These are phyloP conservation scores for Triticum turgidum DNA, from an alignment of 176 grass and related monocot genomes.

Conservation along the genomic window DNA sequence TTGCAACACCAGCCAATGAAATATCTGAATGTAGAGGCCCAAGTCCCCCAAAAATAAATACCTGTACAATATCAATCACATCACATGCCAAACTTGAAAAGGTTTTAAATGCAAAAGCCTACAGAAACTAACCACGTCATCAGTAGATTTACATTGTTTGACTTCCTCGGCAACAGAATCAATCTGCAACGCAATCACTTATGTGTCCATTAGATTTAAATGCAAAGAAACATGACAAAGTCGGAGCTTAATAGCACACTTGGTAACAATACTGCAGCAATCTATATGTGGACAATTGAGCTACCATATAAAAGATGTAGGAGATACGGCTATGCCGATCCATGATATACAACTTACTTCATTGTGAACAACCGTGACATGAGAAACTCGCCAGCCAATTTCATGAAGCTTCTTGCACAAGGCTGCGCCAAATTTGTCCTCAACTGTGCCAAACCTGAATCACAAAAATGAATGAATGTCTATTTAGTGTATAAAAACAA, in stretches of 20 bases:
- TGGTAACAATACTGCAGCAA: constrained; percentile 25
- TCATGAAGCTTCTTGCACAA: constrained; percentile 92
- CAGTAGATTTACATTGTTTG: constrained; percentile 61
- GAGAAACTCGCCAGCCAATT: constrained; percentile 91
- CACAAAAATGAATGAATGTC: constrained; percentile 14
- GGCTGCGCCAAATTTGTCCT: constrained; percentile 64
- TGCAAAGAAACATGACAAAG: constrained; percentile 10
- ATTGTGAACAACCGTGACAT: constrained; percentile 65
- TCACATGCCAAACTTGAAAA: constrained; percentile 22
- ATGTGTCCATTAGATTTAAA: constrained; percentile 21
- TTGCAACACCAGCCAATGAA: constrained; percentile 83
- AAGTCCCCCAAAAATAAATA: constrained; percentile 92
- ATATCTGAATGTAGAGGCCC: constrained; percentile 93
- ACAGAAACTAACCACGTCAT: constrained; percentile 71
- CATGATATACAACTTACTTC: constrained; percentile 62
- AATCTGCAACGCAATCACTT: constrained; percentile 54
- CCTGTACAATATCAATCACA: constrained; percentile 40
- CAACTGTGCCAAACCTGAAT: constrained; percentile 79
- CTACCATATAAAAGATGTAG: neutral
- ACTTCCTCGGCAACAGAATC: constrained; percentile 95
- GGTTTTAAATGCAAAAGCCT: constrained; percentile 13
- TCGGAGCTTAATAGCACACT: constrained; percentile 20
- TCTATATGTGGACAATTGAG: neutral
- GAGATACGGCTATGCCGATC: neutral
- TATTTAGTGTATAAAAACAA: constrained; percentile 26